Base-by-base conservation (phyloP, 257 asterid genomes). In the Solanum etuberosum region DNA sequence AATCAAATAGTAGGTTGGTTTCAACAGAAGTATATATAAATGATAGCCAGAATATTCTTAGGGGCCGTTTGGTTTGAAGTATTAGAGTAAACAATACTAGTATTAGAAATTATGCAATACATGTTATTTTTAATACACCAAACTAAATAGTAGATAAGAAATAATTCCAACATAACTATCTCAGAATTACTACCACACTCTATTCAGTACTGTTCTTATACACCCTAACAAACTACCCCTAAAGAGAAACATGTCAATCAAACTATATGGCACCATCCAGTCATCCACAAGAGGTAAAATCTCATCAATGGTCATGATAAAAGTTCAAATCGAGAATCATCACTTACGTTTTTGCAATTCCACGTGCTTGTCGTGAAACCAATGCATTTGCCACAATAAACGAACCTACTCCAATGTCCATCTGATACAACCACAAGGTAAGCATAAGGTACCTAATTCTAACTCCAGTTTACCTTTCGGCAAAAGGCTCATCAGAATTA, bases 381-480 rank as follows among this genome's bases (percentile, higher is more conserved):
- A 96, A 90, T 71, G 99, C 91, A 92, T 97, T 97, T 88, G 95
- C 95, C 81, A 96, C 83, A 57, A 97, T 97, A 94, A 97, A 96
- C 43, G 97, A 94, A 72, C 99, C 99, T 11, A 96, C 98, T 72
- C 99, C 99, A 82, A 96, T 93, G 92, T 97, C 99, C 99, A 97
- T 97, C 99, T 97, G 92, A 87, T 83, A 72, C 48, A 88, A 59
- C 72, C 88, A 67, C 80, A 86, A 71, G 72, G 7, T 18, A 16
- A 70, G 85, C 23, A 48, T 43, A 16, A 43, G 84, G 27, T 43
- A 29, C 65, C 40, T 27, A 43, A 80, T 46, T 78, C 38, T 48
- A 27, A 18, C 84, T 43, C 65, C 84, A 80, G n/a, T 46, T 77
- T 42, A 77, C 37, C 15, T 42, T 77, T 25, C 15, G 1, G 32